phyloP scores from a whole-genome alignment of 345 rosid genomes.

The Microcos paniculata region DNA sequence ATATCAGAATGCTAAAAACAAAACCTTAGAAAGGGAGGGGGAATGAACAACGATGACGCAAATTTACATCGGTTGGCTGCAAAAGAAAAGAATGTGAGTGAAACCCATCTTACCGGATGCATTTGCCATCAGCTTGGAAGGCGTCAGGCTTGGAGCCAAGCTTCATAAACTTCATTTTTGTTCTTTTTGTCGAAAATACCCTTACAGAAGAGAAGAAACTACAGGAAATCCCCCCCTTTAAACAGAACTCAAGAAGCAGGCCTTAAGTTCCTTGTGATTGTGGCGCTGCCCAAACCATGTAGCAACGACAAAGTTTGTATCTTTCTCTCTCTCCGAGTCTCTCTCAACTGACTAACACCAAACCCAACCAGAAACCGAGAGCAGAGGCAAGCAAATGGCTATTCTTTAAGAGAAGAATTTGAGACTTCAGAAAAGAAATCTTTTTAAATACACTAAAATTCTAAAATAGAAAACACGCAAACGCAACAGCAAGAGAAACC shows the following conservation, averaged over 20 bases:
- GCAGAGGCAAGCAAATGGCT: not conserved
- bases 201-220: not conserved
- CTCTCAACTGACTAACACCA: not conserved
- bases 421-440: not conserved
- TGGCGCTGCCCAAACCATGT: slow-evolving; percentile 14
- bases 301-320: not conserved
- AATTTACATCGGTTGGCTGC: not conserved
- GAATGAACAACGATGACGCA: not conserved
- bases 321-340: not conserved
- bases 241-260: slow-evolving; percentile 17
- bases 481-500: slow-evolving; percentile 14
- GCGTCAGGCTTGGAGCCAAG: slow-evolving; percentile 92
- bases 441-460: not conserved
- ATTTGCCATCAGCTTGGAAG: slow-evolving; percentile 74
- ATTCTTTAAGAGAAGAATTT: not conserved
- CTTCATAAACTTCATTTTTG: slow-evolving; percentile 93
- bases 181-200: slow-evolving; percentile 20
- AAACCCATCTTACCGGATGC: slow-evolving; percentile 47
- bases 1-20: not conserved
- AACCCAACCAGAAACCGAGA: not conserved
- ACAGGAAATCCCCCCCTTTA: slow-evolving; percentile 15
- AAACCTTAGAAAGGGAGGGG: not conserved
- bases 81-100: not conserved
- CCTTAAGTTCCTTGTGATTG: not conserved
- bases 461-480: slow-evolving; percentile 16